phyloP scores from a whole-genome alignment of 78 protist species.

The Dictyostelium brefeldianum region DNA sequence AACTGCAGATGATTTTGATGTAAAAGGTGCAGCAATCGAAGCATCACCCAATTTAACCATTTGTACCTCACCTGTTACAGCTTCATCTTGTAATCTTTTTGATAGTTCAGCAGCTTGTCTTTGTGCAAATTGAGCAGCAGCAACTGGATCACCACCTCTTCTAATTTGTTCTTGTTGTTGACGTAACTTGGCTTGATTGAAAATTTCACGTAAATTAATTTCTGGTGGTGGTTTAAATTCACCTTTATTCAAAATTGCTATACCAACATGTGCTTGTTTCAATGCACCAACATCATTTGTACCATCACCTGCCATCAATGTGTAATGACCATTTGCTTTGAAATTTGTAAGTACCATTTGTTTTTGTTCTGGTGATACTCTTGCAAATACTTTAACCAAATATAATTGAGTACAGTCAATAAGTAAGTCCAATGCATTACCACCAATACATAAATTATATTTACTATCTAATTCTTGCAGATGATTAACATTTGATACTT shows the following conservation, averaged over 20 bases:
- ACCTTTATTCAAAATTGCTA: slow-evolving; percentile 77
- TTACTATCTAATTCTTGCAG: background rate
- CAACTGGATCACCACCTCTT: background rate
- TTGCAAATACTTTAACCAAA: slow-evolving; percentile 88
- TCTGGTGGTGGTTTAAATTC: slow-evolving; percentile 58
- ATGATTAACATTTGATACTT: background rate
- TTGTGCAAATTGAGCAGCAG: background rate
- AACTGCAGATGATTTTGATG: slow-evolving; percentile 83
- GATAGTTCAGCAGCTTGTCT: slow-evolving; percentile 6
- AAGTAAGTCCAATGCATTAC: slow-evolving; percentile 35
- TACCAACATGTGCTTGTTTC: slow-evolving; percentile 98
- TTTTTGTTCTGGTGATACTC: slow-evolving; percentile 94
- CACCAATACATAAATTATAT: slow-evolving; percentile 79
- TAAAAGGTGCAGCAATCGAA: slow-evolving; percentile 99
- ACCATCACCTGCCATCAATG: slow-evolving; percentile 99
- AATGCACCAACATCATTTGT: slow-evolving; percentile 99
- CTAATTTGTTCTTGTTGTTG: slow-evolving; percentile 19
- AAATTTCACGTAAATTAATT: background rate
- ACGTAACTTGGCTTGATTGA: background rate
- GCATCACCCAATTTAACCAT: slow-evolving; percentile 91
- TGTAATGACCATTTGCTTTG: slow-evolving; percentile 76
- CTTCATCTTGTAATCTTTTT: slow-evolving; percentile 17
- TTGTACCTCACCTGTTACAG: slow-evolving; percentile 14
- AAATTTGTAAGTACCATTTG: slow-evolving; percentile 65
- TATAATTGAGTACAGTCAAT: slow-evolving; percentile 6